phyloP scores from a whole-genome alignment of 2,329 filamentous ascomycete genomes.

The Penicillium sp. region DNA sequence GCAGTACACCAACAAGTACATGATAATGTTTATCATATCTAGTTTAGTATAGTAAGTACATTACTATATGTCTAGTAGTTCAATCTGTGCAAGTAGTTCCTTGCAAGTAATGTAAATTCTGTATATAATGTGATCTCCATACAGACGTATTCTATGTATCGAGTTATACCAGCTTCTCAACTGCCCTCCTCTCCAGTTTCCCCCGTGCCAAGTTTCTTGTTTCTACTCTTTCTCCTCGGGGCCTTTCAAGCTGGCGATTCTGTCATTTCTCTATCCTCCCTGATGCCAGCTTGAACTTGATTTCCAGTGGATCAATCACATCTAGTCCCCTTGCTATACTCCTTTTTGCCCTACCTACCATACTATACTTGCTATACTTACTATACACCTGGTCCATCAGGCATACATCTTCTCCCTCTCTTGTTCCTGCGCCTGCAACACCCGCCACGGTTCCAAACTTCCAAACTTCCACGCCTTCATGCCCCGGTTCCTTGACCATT shows the following conservation, averaged over 20 bases:
- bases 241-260: neutral
- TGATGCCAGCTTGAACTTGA: neutral
- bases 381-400: neutral
- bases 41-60: too few species aligned
- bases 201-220: constrained; percentile 18
- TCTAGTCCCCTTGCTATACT: neutral
- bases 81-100: neutral
- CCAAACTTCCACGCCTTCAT: constrained; percentile 13
- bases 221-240: constrained; percentile 3
- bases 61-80: neutral
- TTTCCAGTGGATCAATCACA: neutral
- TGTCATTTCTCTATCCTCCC: neutral
- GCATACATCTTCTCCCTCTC: constrained; percentile 8
- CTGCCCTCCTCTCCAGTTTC: neutral
- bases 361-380: neutral
- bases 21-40: neutral
- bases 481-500: constrained; percentile 20
- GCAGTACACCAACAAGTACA: neutral
- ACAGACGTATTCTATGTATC: neutral
- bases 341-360: neutral
- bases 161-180: neutral
- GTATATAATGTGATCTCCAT: too few species aligned
- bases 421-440: constrained; percentile 20
- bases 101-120: neutral
- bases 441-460: constrained; percentile 27